Percentiles rank a stretch among this genome's conserved stretches.
phyloP scores from a whole-genome alignment of 228 moss, liverwort and hornwort species.

The Sphagnum magellanicum region DNA sequence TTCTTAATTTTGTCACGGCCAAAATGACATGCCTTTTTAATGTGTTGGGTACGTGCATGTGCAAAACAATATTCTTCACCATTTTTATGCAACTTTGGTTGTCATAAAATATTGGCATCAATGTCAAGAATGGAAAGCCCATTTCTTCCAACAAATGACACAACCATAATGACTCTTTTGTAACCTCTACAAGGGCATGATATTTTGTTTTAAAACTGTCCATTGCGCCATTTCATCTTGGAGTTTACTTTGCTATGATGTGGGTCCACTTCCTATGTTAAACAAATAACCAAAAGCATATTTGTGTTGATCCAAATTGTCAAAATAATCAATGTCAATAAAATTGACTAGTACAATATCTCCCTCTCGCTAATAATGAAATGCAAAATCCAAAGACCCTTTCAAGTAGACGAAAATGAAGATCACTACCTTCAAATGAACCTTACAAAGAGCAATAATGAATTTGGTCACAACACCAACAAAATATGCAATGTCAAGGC shows the following conservation, averaged over 20 bases:
- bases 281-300: not conserved
- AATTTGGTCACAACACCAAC: not conserved
- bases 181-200: not conserved
- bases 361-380: not conserved
- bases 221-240: not conserved
- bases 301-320: not conserved
- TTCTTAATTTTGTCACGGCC: not conserved
- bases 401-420: not conserved
- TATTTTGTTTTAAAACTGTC: not conserved
- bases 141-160: not conserved
- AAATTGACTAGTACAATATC: not conserved
- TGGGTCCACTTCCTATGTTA: not conserved
- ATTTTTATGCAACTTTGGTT: not conserved
- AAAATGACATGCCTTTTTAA: not conserved
- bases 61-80: not conserved
- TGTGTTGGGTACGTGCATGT: not conserved
- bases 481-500: not conserved
- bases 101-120: not conserved
- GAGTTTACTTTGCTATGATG: not conserved
- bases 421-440: not conserved
- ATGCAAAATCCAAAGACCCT: not conserved
- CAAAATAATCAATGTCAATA: not conserved
- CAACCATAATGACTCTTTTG: not conserved
- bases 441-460: not conserved
- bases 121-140: not conserved